Evolutionary conservation across 768 basidiomycete genomes (phyloP).

Genomic region (Russula lepida): DNA sequence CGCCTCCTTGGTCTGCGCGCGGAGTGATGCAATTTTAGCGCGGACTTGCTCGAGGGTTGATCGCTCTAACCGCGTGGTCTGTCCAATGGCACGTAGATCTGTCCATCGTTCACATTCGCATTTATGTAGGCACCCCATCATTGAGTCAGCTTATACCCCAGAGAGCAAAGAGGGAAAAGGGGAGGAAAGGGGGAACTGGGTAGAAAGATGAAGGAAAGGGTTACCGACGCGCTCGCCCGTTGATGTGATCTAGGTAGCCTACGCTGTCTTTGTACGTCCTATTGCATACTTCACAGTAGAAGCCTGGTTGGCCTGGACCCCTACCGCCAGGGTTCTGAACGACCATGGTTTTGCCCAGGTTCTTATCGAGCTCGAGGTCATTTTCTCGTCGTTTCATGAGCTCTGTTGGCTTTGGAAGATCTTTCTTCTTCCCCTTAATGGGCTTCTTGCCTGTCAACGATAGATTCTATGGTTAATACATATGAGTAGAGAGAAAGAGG

Average conservation of each 20-base stretch:
- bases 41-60: slow-evolving; percentile 93
- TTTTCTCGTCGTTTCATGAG: slow-evolving; percentile 83
- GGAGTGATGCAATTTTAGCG: slow-evolving; percentile 75
- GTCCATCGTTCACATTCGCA: slow-evolving; percentile 6
- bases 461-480: neutral
- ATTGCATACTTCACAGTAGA: slow-evolving; percentile 87
- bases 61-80: slow-evolving; percentile 83
- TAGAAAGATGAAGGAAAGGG: neutral
- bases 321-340: slow-evolving; percentile 76
- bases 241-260: slow-evolving; percentile 94
- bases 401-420: slow-evolving; percentile 89
- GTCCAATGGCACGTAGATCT: slow-evolving; percentile 94
- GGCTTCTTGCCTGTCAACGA: slow-evolving; percentile 67
- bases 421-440: slow-evolving; percentile 55
- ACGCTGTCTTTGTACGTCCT: slow-evolving; percentile 89
- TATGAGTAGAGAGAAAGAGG: neutral
- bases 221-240: slow-evolving; percentile 81
- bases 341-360: slow-evolving; percentile 90
- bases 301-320: slow-evolving; percentile 88
- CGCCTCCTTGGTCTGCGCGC: slow-evolving; percentile 79
- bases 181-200: neutral
- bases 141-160: slow-evolving; percentile 1
- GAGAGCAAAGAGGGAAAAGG: too few species aligned
- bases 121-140: neutral
- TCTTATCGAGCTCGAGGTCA: slow-evolving; percentile 87